These are phyloP conservation scores for Alternaria infectoria DNA, from an alignment of 2,329 filamentous ascomycete genomes.

Conservation along the genomic window DNA sequence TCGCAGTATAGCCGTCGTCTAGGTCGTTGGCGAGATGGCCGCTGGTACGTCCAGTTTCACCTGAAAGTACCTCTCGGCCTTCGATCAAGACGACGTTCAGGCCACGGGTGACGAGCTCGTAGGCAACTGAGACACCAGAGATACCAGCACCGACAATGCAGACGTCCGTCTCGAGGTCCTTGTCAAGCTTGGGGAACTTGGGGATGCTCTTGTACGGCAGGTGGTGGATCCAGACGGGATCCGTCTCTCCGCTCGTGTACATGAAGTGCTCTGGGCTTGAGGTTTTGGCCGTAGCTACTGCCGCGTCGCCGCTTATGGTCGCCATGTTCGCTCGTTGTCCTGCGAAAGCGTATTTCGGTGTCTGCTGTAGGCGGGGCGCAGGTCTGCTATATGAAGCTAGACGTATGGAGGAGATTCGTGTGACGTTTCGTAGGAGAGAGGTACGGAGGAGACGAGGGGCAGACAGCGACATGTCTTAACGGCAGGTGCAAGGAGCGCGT, in stretches of 20 bases:
- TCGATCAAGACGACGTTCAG: conserved; percentile 60
- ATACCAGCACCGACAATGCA: conserved; percentile 62
- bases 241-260: conserved; percentile 58
- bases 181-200: conserved; percentile 51
- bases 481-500: not conserved
- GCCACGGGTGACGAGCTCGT: conserved; percentile 61
- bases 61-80: conserved; percentile 60
- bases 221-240: conserved; percentile 61
- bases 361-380: not conserved
- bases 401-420: conserved; percentile 3
- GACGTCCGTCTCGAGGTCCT: conserved; percentile 56
- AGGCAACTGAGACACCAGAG: conserved; percentile 59
- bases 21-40: conserved; percentile 62
- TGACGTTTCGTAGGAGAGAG: conserved; percentile 8
- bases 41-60: conserved; percentile 61
- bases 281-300: conserved; percentile 13
- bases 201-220: conserved; percentile 56
- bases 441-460: conserved; percentile 14
- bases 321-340: conserved; percentile 21
- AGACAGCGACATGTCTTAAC: conserved; percentile 23
- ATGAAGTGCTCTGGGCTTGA: conserved; percentile 44
- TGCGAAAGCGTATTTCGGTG: not conserved
- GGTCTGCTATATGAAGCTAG: conserved; percentile 1
- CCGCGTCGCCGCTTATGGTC: conserved; percentile 7
- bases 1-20: conserved; percentile 60